These are phyloP conservation scores for Fusarium ramigenum DNA, from an alignment of 2,329 filamentous ascomycete genomes.

Conservation along the genomic window DNA sequence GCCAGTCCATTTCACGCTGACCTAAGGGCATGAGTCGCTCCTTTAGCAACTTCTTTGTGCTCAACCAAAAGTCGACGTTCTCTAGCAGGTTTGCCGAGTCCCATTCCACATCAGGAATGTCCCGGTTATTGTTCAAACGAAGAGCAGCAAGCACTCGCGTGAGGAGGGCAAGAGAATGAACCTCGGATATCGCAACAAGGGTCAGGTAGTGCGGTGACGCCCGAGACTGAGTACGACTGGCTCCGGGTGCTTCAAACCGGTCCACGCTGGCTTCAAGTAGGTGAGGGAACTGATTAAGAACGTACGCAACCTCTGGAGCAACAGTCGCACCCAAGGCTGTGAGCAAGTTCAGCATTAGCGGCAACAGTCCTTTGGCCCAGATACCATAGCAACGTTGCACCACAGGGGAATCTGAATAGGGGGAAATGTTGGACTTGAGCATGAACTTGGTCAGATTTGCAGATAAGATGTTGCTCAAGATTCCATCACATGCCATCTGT, in stretches of 20 bases:
- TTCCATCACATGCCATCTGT: constrained; percentile 86
- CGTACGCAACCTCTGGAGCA: constrained; percentile 84
- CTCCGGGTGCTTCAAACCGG: constrained; percentile 71
- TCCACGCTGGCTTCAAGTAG: constrained; percentile 78
- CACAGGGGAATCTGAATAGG: constrained; percentile 77
- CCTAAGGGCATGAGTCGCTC: constrained; percentile 79
- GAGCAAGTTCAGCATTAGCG: constrained; percentile 88
- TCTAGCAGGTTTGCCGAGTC: constrained; percentile 77
- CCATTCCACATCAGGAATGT: constrained; percentile 79
- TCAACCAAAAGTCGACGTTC: constrained; percentile 84
- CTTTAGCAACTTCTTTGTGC: constrained; percentile 72
- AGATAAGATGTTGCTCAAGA: constrained; percentile 80
- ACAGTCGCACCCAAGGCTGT: constrained; percentile 82
- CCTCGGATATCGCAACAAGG: constrained; percentile 77
- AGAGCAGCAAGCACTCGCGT: constrained; percentile 76
- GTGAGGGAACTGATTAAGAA: constrained; percentile 88
- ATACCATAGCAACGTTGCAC: constrained; percentile 83
- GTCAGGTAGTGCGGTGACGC: constrained; percentile 73
- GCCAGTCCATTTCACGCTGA: constrained; percentile 75
- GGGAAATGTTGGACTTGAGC: constrained; percentile 75
- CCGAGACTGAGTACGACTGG: constrained; percentile 60
- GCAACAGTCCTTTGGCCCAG: constrained; percentile 89
- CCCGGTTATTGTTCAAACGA: constrained; percentile 71
- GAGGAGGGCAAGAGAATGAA: constrained; percentile 81
- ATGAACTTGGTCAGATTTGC: constrained; percentile 83